Conservation (phyloP, 495 filamentous ascomycete genomes). For the Penicillium atrosanguineum region DNA sequence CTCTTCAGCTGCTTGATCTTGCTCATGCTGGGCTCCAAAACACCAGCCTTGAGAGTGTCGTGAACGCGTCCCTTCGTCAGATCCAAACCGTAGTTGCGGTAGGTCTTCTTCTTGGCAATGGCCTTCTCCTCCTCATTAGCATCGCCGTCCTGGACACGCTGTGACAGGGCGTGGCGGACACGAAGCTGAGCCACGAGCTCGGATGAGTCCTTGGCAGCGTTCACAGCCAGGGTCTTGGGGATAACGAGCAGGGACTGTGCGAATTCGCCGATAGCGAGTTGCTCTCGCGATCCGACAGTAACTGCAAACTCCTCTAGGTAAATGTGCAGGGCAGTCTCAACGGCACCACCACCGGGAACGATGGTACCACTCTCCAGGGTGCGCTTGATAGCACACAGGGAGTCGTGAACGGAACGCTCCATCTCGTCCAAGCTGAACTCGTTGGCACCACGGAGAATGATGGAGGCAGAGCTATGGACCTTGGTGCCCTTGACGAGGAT, state of each 20-base stretch:
- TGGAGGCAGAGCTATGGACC: constrained; percentile 86
- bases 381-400: constrained; percentile 92
- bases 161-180: constrained; percentile 88
- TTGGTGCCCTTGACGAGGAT: constrained; percentile 97
- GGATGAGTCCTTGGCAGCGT: constrained; percentile 92
- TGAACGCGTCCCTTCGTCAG: constrained; percentile 85
- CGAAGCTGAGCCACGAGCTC: constrained; percentile 95
- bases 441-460: constrained; percentile 94
- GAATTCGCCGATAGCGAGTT: constrained; percentile 97
- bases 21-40: constrained; percentile 96
- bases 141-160: constrained; percentile 80
- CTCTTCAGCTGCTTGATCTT: constrained; percentile 98
- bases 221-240: constrained; percentile 94
- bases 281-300: constrained; percentile 88
- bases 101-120: constrained; percentile 88
- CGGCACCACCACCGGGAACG: constrained; percentile 92
- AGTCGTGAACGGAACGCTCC: constrained; percentile 98
- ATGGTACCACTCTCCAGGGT: constrained; percentile 96
- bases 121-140: constrained; percentile 82
- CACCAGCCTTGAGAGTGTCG: constrained; percentile 90
- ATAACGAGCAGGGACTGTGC: constrained; percentile 91
- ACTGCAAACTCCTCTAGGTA: constrained; percentile 99
- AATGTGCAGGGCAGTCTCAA: constrained; percentile 98
- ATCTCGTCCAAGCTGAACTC: constrained; percentile 98
- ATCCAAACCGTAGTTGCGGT: constrained; percentile 97